Evolutionary conservation across 768 basidiomycete species (phyloP).

Genomic region (Lentinus brumalis): DNA sequence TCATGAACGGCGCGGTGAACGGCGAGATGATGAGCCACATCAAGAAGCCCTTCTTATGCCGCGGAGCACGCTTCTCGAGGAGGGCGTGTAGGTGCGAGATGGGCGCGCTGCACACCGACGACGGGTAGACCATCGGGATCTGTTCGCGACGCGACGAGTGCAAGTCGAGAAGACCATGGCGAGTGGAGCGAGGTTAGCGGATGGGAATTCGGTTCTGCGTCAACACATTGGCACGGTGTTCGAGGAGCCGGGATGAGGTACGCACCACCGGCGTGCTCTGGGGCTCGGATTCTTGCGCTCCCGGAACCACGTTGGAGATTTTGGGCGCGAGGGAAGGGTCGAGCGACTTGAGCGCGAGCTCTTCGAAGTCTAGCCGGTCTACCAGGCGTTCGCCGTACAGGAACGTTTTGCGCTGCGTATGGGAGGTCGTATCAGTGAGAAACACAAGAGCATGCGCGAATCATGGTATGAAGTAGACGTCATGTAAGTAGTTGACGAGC

Average conservation of each 20-base stretch:
- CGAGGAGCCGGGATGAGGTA: background rate
- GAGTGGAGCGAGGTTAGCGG: background rate
- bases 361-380: conserved; percentile 79
- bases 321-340: conserved; percentile 68
- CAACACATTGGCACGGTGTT: conserved; percentile 21
- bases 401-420: conserved; percentile 57
- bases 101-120: conserved; percentile 35
- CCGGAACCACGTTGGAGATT: conserved; percentile 21
- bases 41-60: conserved; percentile 66
- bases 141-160: conserved; percentile 37
- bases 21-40: conserved; percentile 69
- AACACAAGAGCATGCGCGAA: background rate
- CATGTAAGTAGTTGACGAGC: no score
- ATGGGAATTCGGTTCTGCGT: conserved; percentile 13
- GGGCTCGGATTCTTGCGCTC: conserved; percentile 5
- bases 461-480: no score
- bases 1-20: conserved; percentile 71
- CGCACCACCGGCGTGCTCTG: conserved; percentile 23
- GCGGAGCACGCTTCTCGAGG: conserved; percentile 56
- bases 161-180: background rate
- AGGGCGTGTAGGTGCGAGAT: conserved; percentile 51
- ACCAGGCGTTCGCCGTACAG: conserved; percentile 66
- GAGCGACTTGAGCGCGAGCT: conserved; percentile 70
- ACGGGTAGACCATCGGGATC: conserved; percentile 64
- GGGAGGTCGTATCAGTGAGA: background rate